Percentiles rank a stretch among this genome's conserved stretches.
Evolutionary conservation across 371 early-diverging fungal species (phyloP).

Genomic region (Rhizopus sp.): DNA sequence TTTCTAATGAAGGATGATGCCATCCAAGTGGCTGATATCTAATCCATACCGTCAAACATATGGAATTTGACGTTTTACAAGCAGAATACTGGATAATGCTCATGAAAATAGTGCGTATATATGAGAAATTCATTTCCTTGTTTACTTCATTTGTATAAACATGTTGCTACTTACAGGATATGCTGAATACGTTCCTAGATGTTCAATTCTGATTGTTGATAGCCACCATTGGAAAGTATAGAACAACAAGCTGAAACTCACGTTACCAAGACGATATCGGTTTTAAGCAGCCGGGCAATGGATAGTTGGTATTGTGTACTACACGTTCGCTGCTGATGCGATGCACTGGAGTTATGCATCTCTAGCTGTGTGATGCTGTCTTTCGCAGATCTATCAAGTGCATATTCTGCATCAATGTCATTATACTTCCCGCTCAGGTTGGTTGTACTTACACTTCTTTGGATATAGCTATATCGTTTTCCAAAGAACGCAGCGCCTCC

Average conservation of each 20-base stretch:
- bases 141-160: not conserved
- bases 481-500: not conserved
- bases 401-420: slow-evolving; percentile 1
- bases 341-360: not conserved
- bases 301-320: not conserved
- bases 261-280: not conserved
- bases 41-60: too few relatives aligned
- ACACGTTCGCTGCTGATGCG: not conserved
- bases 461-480: not conserved
- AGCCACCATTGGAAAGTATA: slow-evolving; percentile 1
- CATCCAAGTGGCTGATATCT: too few relatives aligned
- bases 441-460: slow-evolving; percentile 1
- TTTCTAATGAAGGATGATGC: too few relatives aligned
- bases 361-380: not conserved
- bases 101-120: not conserved
- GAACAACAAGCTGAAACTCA: not conserved
- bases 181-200: not conserved
- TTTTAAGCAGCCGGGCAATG: not conserved
- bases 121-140: not conserved
- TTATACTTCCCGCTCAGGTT: not conserved
- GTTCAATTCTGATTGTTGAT: not conserved
- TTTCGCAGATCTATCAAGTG: not conserved
- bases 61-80: not conserved
- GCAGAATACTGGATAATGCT: not conserved
- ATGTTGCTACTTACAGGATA: slow-evolving; percentile 1